These are phyloP conservation scores for Trichoderma afroharzianum DNA, from an alignment of 2,329 filamentous ascomycete species.

Conservation along the genomic window DNA sequence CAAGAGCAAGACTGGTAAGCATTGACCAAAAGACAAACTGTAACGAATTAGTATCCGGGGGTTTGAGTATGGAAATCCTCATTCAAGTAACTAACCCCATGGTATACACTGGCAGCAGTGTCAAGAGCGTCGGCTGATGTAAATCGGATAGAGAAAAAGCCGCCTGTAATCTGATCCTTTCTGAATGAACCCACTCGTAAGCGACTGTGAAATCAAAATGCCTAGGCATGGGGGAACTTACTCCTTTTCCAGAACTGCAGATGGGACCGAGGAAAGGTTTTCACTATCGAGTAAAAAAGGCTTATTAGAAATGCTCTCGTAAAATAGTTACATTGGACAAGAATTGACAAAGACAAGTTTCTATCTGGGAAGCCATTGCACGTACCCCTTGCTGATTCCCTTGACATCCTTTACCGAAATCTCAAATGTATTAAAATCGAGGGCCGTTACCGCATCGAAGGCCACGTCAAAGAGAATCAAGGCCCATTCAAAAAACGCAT, in stretches of 20 bases:
- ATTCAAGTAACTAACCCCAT: slow-evolving; percentile 62
- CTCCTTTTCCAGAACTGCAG: slow-evolving; percentile 66
- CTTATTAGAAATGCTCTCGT: slow-evolving; percentile 44
- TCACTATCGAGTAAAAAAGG: slow-evolving; percentile 39
- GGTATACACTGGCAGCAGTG: slow-evolving; percentile 83
- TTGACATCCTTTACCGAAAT: slow-evolving; percentile 84
- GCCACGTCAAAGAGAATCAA: slow-evolving; percentile 92
- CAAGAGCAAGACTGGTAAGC: slow-evolving; percentile 80
- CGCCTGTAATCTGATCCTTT: slow-evolving; percentile 69
- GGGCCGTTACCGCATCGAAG: slow-evolving; percentile 89
- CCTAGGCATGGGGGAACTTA: slow-evolving; percentile 44
- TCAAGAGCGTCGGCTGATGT: slow-evolving; percentile 73
- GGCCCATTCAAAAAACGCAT: slow-evolving; percentile 97
- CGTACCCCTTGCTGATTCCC: slow-evolving; percentile 95
- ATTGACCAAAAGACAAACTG: slow-evolving; percentile 96
- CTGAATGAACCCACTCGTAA: slow-evolving; percentile 41
- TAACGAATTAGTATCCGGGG: background rate
- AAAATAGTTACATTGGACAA: slow-evolving; percentile 30
- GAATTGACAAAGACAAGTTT: slow-evolving; percentile 27
- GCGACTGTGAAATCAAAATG: background rate
- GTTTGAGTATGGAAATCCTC: background rate
- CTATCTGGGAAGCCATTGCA: slow-evolving; percentile 91
- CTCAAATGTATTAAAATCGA: slow-evolving; percentile 89
- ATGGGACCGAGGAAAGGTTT: slow-evolving; percentile 43
- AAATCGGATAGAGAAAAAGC: slow-evolving; percentile 68